Base-by-base conservation (phyloP, 495 filamentous ascomycete species). In the Jackrogersella multiformis region DNA sequence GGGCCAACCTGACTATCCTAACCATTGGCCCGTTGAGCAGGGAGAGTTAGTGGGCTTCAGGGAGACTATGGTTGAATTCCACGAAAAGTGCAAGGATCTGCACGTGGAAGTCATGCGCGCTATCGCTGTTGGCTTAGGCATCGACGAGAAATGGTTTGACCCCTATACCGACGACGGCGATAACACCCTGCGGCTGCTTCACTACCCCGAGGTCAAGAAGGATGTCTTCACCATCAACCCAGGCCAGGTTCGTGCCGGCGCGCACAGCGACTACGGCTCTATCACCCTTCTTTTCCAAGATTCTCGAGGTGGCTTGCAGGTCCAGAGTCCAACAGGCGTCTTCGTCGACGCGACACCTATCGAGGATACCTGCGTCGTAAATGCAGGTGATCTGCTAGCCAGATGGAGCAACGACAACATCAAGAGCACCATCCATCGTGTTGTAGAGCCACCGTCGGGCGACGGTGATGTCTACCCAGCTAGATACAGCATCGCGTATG, bases 211-310 rank as follows among this genome's bases (percentile, higher is more conserved):
- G 6, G 90, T 94, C 1, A 70, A 74, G 23, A 87, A 85, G 54
- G 80, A 86, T 6, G 85, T 92, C 4, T 97, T 97, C 74, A 72
- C 77, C 66, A 78, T 85, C 53, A 91, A 92, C 58, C 87, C 87
- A 21, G 83, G 82, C 10, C 90, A 93, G 74, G 91, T 97, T 2
- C 80, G 94, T 2, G 92, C 93, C 0, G 94, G 93, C 0, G 90
- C 88, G 30, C 94, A 97, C 72, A 91, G 88, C 15, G 94, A 97
- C 70, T 97, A 97, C 70, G 94, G 93, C 2, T 91, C 87, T 0
- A 85, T 97, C 64, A 97, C 94, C 1, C 78, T 97, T 30, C 83
- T 98, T 15, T 97, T 98, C 78, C 94, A 98, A 74, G 94, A 97
- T 78, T 67, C 79, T 35, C 79, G 86, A 21, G 94, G 94, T 1